Conservation (phyloP, 2,329 filamentous ascomycete genomes). For the Piedraia hortae region DNA sequence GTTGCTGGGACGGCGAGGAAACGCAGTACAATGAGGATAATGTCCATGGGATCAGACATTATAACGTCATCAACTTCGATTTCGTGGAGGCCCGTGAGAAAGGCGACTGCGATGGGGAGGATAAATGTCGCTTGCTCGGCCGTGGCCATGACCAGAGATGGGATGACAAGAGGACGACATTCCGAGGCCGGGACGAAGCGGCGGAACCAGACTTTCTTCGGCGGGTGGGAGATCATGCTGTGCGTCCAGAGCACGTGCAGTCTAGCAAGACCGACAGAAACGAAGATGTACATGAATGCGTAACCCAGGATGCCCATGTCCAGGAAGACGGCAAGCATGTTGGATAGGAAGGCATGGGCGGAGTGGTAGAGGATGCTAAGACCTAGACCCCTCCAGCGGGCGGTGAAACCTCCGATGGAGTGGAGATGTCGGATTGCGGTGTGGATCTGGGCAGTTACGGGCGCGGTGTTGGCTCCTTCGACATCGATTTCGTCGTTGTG, state of each 20-base stretch:
- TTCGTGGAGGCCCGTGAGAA: constrained; percentile 20
- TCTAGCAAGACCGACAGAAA: constrained; percentile 35
- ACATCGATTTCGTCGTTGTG: constrained; percentile 11
- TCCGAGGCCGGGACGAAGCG: constrained; percentile 40
- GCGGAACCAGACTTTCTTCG: constrained; percentile 31
- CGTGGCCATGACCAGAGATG: constrained; percentile 35
- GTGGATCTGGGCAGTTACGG: constrained; percentile 33
- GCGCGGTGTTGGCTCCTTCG: constrained; percentile 23
- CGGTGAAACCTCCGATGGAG: constrained; percentile 11
- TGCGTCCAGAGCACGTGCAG: constrained; percentile 61
- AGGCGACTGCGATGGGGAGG: constrained; percentile 21
- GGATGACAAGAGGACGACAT: constrained; percentile 40
- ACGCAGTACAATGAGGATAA: constrained; percentile 16
- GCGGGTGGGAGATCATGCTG: constrained; percentile 48
- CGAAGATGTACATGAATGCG: constrained; percentile 26
- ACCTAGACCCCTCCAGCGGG: constrained; percentile 12
- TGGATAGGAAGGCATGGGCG: constrained; percentile 7
- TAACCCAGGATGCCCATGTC: constrained; percentile 18
- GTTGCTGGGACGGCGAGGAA: constrained; percentile 14
- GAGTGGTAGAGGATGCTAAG: constrained; percentile 13
- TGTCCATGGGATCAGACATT: too few relatives aligned
- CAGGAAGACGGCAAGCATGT: constrained; percentile 13
- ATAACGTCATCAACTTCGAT: constrained; percentile 6
- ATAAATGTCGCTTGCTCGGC: constrained; percentile 22
- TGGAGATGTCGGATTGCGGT: constrained; percentile 32